Evolutionary conservation across 108 stramenopile genomes (phyloP).

Genomic region (Fistulifera solaris): DNA sequence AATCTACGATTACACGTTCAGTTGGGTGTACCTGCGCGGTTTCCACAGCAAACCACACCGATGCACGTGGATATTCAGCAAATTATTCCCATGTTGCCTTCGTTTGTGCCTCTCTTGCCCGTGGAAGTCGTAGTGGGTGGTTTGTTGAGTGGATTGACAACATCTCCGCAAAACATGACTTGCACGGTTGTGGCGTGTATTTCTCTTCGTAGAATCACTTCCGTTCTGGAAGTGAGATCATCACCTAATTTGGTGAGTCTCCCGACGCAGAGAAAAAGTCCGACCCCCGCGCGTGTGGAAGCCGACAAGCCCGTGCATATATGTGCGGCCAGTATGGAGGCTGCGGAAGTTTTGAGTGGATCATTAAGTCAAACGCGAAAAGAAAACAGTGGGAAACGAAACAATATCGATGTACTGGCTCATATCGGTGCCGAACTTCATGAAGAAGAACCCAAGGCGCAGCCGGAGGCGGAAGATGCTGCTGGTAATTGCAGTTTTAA

Average conservation of each 20-base stretch:
- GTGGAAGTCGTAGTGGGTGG: slow-evolving; percentile 29
- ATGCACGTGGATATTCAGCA: slow-evolving; percentile 23
- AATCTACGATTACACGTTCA: slow-evolving; percentile 20
- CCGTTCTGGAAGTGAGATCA: neutral
- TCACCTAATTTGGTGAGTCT: neutral
- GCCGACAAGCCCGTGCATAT: neutral
- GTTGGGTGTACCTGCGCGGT: slow-evolving; percentile 32
- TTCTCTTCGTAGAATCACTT: neutral
- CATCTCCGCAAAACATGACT: neutral
- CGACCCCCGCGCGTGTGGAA: neutral
- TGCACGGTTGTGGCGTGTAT: slow-evolving; percentile 2
- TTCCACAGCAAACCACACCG: slow-evolving; percentile 4
- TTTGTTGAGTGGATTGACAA: slow-evolving; percentile 6
- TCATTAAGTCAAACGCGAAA: too few species aligned
- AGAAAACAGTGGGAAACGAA: slow-evolving; percentile 4
- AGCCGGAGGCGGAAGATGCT: neutral
- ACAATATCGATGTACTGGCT: slow-evolving; percentile 37
- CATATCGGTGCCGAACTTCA: slow-evolving; percentile 32
- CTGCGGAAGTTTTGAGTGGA: neutral
- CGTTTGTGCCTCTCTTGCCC: slow-evolving; percentile 12
- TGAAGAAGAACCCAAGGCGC: slow-evolving; percentile 7
- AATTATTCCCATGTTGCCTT: slow-evolving; percentile 14
- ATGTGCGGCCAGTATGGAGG: neutral
- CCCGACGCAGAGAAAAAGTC: neutral
- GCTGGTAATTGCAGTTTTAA: slow-evolving; percentile 21